These are phyloP conservation scores for Calonectria hawksworthii DNA, from an alignment of 2,329 filamentous ascomycete genomes.

Conservation along the genomic window DNA sequence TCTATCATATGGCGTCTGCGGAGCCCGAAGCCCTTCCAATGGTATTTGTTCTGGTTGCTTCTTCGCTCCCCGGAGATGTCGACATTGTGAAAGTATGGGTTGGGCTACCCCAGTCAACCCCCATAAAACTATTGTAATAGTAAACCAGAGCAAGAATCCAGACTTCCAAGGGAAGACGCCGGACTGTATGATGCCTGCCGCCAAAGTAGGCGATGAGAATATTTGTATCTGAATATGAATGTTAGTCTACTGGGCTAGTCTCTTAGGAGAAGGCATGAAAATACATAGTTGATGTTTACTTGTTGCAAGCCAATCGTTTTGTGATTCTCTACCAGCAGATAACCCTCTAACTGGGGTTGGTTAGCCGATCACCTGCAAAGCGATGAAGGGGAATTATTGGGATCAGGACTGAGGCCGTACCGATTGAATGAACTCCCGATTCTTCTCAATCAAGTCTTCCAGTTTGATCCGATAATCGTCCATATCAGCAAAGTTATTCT, in stretches of 20 bases:
- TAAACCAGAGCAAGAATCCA: not conserved
- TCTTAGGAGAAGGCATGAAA: rapidly evolving
- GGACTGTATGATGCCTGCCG: slow-evolving; percentile 10
- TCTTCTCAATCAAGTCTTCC: not conserved
- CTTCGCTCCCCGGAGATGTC: not conserved
- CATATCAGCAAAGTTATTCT: not conserved
- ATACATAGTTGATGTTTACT: slow-evolving; percentile 9
- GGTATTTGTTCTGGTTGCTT: not conserved
- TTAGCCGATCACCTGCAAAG: not conserved
- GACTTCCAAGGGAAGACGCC: slow-evolving; percentile 18
- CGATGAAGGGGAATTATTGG: not conserved
- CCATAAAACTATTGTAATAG: not conserved
- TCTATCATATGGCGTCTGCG: not conserved
- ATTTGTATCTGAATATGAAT: not conserved
- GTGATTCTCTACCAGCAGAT: not conserved
- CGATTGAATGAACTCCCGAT: not conserved
- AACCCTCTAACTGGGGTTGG: not conserved
- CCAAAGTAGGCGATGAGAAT: slow-evolving; percentile 1
- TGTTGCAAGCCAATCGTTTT: not conserved
- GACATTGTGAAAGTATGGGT: not conserved
- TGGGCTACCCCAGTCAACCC: not conserved
- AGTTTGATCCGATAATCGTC: not conserved
- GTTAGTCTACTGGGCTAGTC: not conserved
- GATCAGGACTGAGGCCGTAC: not conserved
- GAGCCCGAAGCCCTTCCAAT: not conserved